Base-by-base conservation (phyloP, 2,329 filamentous ascomycete species). In the Trichophyton schoenleinii region DNA sequence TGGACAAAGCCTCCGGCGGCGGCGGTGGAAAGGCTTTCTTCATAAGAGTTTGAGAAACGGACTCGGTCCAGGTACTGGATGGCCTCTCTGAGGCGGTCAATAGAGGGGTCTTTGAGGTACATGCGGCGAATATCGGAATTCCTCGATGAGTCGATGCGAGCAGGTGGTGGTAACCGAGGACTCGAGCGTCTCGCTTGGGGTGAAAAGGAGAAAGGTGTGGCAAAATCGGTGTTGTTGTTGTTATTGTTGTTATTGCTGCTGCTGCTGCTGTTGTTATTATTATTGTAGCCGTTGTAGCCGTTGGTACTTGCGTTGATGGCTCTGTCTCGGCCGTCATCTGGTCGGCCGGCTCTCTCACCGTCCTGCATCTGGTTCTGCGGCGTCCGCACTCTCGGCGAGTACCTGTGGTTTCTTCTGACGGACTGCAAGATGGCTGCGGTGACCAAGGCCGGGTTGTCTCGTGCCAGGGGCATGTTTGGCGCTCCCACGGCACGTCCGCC, bases 61-160 rank as follows among this genome's bases (percentile, higher is more conserved):
- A 87, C 73, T 59, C 78, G 77, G 60, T 83, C 80, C 15, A 87
- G 77, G 69, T 87, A 87, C 66, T 78, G 80, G 67, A 87, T 81
- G 1, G 81, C 80, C 65, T 82, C 80, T 67, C 84, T 82, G 59
- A 87, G 69, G 58, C 75, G 69, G 20, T 69, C 67, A 38, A 70
- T 70, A 5, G 69, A 69, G 1, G 71, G 68, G n/a, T 70, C 70
- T 38, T 72, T 71, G 34, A 70, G 62, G 63, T 73, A 70, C 57
- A 71, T 61, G 58, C 73, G 72, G 61, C 73, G 70, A 64, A 74
- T 69, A 20, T 74, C 72, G 46, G 69, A 69, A 49, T 64, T 44
- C 73, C 71, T 18, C 63, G 65, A 36, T 69, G 68, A 36, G 62
- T 68, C 41, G 36, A 52, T 46, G 38, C 41, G 34, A 52, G 55